Base-by-base conservation (phyloP, 768 basidiomycete species). In the Leucosporidium scottii region DNA sequence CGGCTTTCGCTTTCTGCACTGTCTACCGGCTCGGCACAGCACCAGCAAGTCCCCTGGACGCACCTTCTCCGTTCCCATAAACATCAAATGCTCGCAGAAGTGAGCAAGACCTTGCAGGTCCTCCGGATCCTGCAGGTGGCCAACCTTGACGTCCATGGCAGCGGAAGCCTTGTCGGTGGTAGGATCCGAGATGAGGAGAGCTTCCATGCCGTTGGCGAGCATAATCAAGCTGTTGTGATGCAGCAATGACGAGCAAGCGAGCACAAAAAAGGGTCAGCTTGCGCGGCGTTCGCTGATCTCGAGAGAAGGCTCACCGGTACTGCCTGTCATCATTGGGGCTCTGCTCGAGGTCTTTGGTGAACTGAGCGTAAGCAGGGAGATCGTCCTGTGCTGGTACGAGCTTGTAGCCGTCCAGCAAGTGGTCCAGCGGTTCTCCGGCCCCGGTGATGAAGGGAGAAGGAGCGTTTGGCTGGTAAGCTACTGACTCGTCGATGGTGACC, bases 71-170 rank as follows among this genome's bases (percentile, higher is more conserved):
- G 80, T 81, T 7, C 80, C 80, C 76, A 99, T 91, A 79, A 99
- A 99, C 69, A 96, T 79, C 59, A 99, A 77, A 78, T 99, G 94
- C 77, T 99, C 94, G 79, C 93, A 93, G 76, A 93, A 93, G 78
- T 94, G 91, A 58, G 92, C 92, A 54, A 93, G 82, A 17, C 92
- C 92, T 15, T 90, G 92, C 84, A 93, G 88, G 76, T 94, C 91
- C 76, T 84, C 86, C 86, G 96, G 96, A 78, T 99, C 96, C 54
- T 84, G 85, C 62, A 99, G 78, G 78, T 98, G 93, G 6, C 96
- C 96, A 3, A 97, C 93, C 47, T 88, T 87, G 61, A 98, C 92
- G 78, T 94, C 90, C 75, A 99, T 82, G 76, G 91, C 90, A 3
- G 94, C 96, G 0, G 93, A 91, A 17, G 91, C 89, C 79, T 93